These are phyloP conservation scores for Trametes maxima DNA, from an alignment of 768 basidiomycete species.

Conservation along the genomic window DNA sequence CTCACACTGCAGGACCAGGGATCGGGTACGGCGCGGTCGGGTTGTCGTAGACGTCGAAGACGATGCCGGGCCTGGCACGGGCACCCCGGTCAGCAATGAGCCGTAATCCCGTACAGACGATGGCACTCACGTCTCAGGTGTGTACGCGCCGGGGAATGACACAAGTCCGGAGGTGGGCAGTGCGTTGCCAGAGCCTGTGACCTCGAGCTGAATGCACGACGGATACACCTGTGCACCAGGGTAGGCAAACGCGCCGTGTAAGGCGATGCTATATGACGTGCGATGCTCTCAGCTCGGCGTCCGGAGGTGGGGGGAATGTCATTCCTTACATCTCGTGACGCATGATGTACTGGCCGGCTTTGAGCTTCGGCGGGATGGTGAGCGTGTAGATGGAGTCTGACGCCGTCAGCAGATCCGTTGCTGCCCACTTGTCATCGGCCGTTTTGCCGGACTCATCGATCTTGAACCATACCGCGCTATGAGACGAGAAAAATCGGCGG, in stretches of 20 bases:
- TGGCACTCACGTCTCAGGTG: conserved; percentile 35
- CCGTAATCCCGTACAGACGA: neutral
- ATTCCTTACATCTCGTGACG: conserved; percentile 47
- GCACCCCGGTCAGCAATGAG: neutral
- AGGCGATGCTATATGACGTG: conserved; percentile 40
- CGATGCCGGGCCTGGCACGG: conserved; percentile 34
- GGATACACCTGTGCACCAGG: conserved; percentile 50
- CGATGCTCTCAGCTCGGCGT: neutral
- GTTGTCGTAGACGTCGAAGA: conserved; percentile 38
- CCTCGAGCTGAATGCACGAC: conserved; percentile 48
- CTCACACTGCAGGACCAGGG: conserved; percentile 38
- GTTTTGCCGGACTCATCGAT: conserved; percentile 49
- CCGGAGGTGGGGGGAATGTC: neutral
- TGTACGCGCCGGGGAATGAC: conserved; percentile 52
- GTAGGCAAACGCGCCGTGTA: conserved; percentile 43
- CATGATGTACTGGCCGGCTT: conserved; percentile 52
- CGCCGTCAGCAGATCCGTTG: conserved; percentile 42
- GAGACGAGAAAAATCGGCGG: too few relatives aligned
- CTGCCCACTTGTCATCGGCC: conserved; percentile 47
- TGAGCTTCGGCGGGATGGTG: conserved; percentile 48
- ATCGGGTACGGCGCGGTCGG: conserved; percentile 40
- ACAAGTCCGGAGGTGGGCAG: conserved; percentile 46
- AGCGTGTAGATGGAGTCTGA: conserved; percentile 48
- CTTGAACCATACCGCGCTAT: conserved; percentile 55
- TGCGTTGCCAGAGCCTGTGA: conserved; percentile 48